Evolutionary conservation across 805 yeast species (phyloP).

Genomic region (Cyberlindnera sargentensis): DNA sequence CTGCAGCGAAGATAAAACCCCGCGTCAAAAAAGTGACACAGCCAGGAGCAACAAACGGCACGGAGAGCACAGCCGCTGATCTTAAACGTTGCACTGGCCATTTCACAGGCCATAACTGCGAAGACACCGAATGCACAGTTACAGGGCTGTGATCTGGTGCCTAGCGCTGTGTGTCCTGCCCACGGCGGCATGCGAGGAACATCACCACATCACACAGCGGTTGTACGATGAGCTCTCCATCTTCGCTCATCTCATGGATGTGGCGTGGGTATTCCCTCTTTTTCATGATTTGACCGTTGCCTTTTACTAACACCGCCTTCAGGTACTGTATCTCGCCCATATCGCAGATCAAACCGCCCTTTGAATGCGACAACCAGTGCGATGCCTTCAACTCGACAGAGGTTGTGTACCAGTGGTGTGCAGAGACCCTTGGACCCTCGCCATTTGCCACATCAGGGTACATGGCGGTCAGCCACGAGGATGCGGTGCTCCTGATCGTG

Average conservation of each 20-base stretch:
- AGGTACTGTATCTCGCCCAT: slow-evolving; percentile 21
- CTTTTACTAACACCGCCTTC: neutral
- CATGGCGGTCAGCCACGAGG: slow-evolving; percentile 15
- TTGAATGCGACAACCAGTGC: slow-evolving; percentile 20
- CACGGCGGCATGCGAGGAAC: neutral
- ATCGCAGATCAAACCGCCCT: slow-evolving; percentile 16
- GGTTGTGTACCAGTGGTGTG: slow-evolving; percentile 20
- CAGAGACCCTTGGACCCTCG: slow-evolving; percentile 4
- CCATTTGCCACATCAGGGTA: slow-evolving; percentile 18
- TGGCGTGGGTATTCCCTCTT: slow-evolving; percentile 12
- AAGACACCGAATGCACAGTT: too few relatives aligned
- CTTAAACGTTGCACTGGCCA: too few relatives aligned
- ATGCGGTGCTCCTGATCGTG: slow-evolving; percentile 8
- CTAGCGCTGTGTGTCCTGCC: neutral
- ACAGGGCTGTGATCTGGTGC: neutral
- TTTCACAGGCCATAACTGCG: too few relatives aligned
- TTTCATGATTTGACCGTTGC: neutral
- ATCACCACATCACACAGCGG: slow-evolving; percentile 4
- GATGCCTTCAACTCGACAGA: slow-evolving; percentile 17
- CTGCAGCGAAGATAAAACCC: too few relatives aligned
- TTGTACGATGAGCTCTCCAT: slow-evolving; percentile 10
- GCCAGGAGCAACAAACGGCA: too few relatives aligned
- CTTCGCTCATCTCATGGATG: slow-evolving; percentile 20
- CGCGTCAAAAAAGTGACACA: too few relatives aligned
- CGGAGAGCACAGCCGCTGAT: too few relatives aligned